Evolutionary conservation across 805 yeast genomes (phyloP), one percentile per base, ranked within the genome.

Genomic region (Myxozyma monticola): DNA sequence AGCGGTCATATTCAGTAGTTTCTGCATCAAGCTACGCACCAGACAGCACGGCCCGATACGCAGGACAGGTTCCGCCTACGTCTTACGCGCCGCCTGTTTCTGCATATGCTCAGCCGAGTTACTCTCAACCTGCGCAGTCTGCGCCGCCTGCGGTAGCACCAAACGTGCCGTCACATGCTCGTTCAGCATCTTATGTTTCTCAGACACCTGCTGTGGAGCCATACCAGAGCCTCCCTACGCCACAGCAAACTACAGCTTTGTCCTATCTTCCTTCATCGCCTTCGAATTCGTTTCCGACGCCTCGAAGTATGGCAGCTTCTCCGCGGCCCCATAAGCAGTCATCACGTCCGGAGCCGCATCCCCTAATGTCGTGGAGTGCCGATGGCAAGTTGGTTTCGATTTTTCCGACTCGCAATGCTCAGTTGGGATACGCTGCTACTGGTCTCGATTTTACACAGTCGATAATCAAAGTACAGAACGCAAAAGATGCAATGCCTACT

Each of bases 311-410:
- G 14, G 9, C 31, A 28, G 9, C 31, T 28, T 15, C 47, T 10
- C 46, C 42, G 17, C 42, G 42, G 34, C 38, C 40, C 14, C 34
- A 21, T 14, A 28, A 14, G 28, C 14, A 37, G 22, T 17, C 43
- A 3, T 12, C n/a, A 12, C 24, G 21, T 24, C 51, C 51, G 2
- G 49, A 34, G 12, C 45, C 54, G 6, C 58, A 55, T 42, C 95
- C 96, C 0, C 63, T 88, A 29, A 84, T 87, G 64, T 73, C 76
- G 50, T 88, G 93, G 85, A 50, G 53, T 25, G 72, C 79, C 24
- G 69, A 68, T 18, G 72, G 79, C 5, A 75, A 71, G 39, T 61
- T 77, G 17, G 74, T 76, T 2, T 71, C 71, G 31, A 71, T 76
- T 48, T 62, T 79, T 37, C 80, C 83, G 5, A 57, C 69, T 6